Conservation (phyloP, 352 stramenopile species). For the Phytophthora ramorum region DNA sequence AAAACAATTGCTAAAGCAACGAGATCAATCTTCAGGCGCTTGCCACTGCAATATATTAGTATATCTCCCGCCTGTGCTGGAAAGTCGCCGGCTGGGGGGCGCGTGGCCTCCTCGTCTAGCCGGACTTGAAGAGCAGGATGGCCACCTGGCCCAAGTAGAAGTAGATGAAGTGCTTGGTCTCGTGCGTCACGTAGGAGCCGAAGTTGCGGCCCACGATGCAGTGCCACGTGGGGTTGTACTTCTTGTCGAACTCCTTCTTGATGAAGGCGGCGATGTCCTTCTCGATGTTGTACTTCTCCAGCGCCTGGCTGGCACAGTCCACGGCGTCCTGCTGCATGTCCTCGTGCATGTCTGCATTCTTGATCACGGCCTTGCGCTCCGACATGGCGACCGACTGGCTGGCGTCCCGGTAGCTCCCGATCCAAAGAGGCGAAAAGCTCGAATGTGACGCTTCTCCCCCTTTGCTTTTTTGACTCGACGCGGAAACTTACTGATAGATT, state of each 20-base stretch:
- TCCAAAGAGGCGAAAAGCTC: slow-evolving; percentile 31
- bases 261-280: slow-evolving; percentile 95
- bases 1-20: not conserved
- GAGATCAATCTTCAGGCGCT: not conserved
- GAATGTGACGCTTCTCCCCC: slow-evolving; percentile 27
- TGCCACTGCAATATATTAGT: slow-evolving; percentile 42
- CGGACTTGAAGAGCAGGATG: slow-evolving; percentile 95
- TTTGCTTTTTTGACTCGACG: slow-evolving; percentile 19
- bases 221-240: slow-evolving; percentile 94
- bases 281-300: slow-evolving; percentile 99
- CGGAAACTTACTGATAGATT: slow-evolving; percentile 31
- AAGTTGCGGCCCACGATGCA: slow-evolving; percentile 96
- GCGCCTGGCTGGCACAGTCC: slow-evolving; percentile 97
- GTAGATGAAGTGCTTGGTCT: slow-evolving; percentile 96
- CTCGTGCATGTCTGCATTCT: slow-evolving; percentile 99
- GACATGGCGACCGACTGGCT: slow-evolving; percentile 58
- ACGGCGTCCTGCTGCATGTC: slow-evolving; percentile 99
- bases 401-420: slow-evolving; percentile 15
- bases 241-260: slow-evolving; percentile 95
- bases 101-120: slow-evolving; percentile 28
- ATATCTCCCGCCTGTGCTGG: slow-evolving; percentile 19
- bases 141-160: slow-evolving; percentile 95
- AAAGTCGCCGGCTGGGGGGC: not conserved
- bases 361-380: slow-evolving; percentile 99
- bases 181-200: slow-evolving; percentile 94